A percentile compares a stretch with the other conserved stretches of the same genome.
Conservation (phyloP, 1,284 basidiomycete genomes). For the Lignosus rhinocerotis region DNA sequence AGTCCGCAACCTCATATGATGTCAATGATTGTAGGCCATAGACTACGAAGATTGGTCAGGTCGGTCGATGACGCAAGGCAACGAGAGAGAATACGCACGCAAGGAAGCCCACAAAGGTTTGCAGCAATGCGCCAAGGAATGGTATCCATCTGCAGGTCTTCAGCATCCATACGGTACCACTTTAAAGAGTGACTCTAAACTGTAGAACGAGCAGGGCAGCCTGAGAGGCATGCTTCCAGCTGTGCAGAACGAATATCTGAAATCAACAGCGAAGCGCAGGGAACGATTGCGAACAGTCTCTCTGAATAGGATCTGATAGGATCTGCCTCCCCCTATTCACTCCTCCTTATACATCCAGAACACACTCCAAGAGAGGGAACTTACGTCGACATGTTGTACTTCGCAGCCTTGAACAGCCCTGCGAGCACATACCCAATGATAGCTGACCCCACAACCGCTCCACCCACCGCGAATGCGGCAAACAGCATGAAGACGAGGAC, state of each 20-base stretch:
- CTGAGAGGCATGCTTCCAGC: background rate
- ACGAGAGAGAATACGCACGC: constrained; percentile 44
- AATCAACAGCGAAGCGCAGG: too few species aligned
- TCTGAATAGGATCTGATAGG: too few species aligned
- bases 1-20: constrained; percentile 9
- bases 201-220: background rate
- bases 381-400: constrained; percentile 81
- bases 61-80: background rate
- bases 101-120: constrained; percentile 66
- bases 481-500: constrained; percentile 67
- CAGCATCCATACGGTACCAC: background rate
- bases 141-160: constrained; percentile 75
- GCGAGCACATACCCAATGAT: constrained; percentile 72
- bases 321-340: too few species aligned
- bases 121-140: constrained; percentile 73
- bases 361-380: constrained; percentile 30
- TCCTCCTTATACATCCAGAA: background rate
- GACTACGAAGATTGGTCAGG: constrained; percentile 31
- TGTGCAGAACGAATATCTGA: too few species aligned
- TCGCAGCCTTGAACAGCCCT: constrained; percentile 67
- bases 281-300: too few species aligned
- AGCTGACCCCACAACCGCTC: constrained; percentile 69
- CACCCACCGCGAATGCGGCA: constrained; percentile 53
- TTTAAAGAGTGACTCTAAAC: background rate
- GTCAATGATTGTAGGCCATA: constrained; percentile 60